These are phyloP conservation scores for Phytophthora melonis DNA, from an alignment of 352 stramenopile species.

Conservation along the genomic window DNA sequence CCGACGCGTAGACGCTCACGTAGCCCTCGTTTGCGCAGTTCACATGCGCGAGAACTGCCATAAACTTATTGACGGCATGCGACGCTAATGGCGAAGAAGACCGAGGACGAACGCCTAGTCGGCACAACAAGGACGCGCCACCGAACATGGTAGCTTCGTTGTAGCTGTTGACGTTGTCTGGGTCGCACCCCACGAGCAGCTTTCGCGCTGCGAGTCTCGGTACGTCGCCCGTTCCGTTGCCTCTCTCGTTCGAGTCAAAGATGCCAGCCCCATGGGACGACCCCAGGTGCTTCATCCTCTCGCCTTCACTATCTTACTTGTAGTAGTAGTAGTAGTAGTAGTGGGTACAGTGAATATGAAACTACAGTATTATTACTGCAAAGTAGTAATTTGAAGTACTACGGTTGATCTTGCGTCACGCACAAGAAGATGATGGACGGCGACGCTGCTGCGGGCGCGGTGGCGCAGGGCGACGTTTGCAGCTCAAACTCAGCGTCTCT, in stretches of 20 bases:
- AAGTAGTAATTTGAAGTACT: no score
- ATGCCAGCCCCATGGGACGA: not conserved
- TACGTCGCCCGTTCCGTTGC: no score
- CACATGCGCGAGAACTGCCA: not conserved
- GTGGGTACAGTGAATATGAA: no score
- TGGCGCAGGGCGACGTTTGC: no score
- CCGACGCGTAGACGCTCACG: conserved; percentile 2
- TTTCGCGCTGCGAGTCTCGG: not conserved
- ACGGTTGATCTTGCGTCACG: no score
- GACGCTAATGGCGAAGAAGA: not conserved
- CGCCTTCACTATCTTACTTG: not conserved
- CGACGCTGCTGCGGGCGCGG: no score
- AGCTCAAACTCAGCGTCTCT: no score
- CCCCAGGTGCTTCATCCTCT: not conserved
- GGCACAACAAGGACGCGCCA: not conserved
- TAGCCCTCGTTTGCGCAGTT: not conserved
- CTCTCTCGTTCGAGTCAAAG: not conserved
- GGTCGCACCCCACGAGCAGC: not conserved
- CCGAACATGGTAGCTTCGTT: not conserved
- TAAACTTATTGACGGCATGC: not conserved
- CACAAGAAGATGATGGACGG: no score
- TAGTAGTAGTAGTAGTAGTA: no score
- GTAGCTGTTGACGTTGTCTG: not conserved
- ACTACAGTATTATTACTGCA: no score
- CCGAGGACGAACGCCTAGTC: not conserved